Evolutionary conservation across 352 stramenopile species (phyloP).

Genomic region (Phytophthora capsici): DNA sequence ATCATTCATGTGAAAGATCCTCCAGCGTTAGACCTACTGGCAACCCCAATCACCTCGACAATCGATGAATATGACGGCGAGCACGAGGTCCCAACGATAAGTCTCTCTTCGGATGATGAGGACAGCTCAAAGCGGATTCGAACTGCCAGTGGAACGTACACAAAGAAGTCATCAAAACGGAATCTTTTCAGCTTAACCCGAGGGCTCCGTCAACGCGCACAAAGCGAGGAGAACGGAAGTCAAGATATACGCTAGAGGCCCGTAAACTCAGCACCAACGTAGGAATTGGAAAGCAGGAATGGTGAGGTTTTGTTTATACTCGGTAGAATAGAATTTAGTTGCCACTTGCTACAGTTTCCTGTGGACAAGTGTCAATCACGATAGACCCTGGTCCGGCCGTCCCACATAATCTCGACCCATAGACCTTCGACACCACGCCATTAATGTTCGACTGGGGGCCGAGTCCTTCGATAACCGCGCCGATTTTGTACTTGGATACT

Average conservation of each 20-base stretch:
- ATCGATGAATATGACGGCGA: conserved; percentile 29
- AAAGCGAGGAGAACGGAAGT: conserved; percentile 35
- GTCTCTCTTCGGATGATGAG: conserved; percentile 32
- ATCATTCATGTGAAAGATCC: conserved; percentile 19
- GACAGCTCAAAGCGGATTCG: conserved; percentile 19
- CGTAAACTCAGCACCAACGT: conserved; percentile 15
- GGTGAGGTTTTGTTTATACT: conserved; percentile 1
- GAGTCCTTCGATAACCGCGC: conserved; percentile 59
- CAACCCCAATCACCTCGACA: conserved; percentile 31
- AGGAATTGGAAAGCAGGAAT: conserved; percentile 25
- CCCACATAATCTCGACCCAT: conserved; percentile 74
- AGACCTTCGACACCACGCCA: conserved; percentile 73
- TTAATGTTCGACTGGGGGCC: conserved; percentile 60
- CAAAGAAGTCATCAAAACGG: conserved; percentile 28
- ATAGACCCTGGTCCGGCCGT: conserved; percentile 70
- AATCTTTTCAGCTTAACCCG: conserved; percentile 35
- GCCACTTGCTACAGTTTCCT: conserved; percentile 15
- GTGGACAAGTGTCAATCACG: conserved; percentile 66
- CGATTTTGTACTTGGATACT: conserved; percentile 77
- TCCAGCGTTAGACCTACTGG: conserved; percentile 32
- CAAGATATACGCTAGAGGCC: conserved; percentile 22
- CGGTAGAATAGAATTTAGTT: background rate
- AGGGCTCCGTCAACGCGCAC: conserved; percentile 29
- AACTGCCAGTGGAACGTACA: conserved; percentile 39
- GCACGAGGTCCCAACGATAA: conserved; percentile 23